phyloP scores from a whole-genome alignment of 257 asterid species.

The Plectranthus barbatus region DNA sequence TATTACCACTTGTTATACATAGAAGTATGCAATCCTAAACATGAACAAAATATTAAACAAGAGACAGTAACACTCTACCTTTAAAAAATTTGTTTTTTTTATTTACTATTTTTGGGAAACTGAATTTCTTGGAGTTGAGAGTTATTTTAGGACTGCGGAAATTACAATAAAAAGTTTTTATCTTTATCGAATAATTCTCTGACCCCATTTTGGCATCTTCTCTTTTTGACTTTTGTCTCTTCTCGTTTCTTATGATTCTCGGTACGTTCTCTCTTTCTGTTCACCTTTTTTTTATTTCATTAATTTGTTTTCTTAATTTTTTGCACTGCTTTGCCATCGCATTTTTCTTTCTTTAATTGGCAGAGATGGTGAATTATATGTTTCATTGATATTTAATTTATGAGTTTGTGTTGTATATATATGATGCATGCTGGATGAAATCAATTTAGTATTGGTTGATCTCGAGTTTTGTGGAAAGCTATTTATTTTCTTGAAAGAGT shows the following conservation, averaged over 20 bases:
- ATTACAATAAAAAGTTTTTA: neutral
- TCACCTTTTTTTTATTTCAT: too few species aligned
- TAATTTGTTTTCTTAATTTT: too few species aligned
- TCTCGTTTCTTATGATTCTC: conserved; percentile 12
- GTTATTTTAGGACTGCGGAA: conserved; percentile 9
- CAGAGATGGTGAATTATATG: neutral
- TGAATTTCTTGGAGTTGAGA: conserved; percentile 9
- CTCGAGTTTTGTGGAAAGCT: too few species aligned
- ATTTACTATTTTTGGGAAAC: conserved; percentile 18
- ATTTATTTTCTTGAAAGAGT: neutral
- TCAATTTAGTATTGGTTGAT: too few species aligned
- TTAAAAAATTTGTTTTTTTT: neutral
- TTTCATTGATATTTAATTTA: neutral
- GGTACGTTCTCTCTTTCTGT: conserved; percentile 20
- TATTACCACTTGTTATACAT: too few species aligned
- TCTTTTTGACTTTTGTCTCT: conserved; percentile 22
- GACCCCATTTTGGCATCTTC: conserved; percentile 13
- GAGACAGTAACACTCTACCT: too few species aligned
- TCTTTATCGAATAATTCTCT: neutral
- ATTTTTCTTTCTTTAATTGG: neutral
- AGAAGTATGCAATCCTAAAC: too few species aligned
- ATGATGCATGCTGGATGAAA: too few species aligned
- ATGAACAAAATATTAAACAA: too few species aligned
- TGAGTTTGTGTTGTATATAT: neutral
- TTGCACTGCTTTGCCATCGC: too few species aligned